phyloP scores from a whole-genome alignment of 352 stramenopile species.

The Globisporangium mamillatum region DNA sequence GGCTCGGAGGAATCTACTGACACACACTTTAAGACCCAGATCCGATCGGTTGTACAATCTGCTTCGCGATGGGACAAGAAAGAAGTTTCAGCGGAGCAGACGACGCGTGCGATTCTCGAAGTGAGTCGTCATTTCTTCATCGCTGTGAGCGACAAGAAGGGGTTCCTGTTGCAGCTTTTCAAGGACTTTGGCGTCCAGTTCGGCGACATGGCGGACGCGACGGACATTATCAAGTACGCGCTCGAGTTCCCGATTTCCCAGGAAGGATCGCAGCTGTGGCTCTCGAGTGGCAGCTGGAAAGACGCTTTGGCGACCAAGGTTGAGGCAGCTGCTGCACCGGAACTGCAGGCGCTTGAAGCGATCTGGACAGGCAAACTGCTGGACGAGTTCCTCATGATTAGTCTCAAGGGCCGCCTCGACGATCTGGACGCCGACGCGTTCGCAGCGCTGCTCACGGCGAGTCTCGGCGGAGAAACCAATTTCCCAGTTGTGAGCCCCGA shows the following conservation, averaged over 20 bases:
- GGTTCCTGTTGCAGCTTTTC: slow-evolving; percentile 68
- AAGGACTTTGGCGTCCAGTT: slow-evolving; percentile 67
- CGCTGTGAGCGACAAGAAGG: slow-evolving; percentile 52
- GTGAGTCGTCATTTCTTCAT: slow-evolving; percentile 53
- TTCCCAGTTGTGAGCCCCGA: slow-evolving; percentile 65
- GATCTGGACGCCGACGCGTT: slow-evolving; percentile 56
- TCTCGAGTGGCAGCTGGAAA: slow-evolving; percentile 60
- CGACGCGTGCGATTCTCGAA: slow-evolving; percentile 31
- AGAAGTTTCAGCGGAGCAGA: slow-evolving; percentile 15
- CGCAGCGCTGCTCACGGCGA: slow-evolving; percentile 43
- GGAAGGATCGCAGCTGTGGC: slow-evolving; percentile 40
- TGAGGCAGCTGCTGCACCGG: neutral
- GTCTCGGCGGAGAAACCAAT: slow-evolving; percentile 39
- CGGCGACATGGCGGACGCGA: slow-evolving; percentile 55
- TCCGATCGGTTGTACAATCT: slow-evolving; percentile 38
- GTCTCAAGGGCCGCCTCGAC: slow-evolving; percentile 68
- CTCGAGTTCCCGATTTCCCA: slow-evolving; percentile 54
- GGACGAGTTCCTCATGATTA: slow-evolving; percentile 81
- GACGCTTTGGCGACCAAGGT: slow-evolving; percentile 9
- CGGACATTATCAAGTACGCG: slow-evolving; percentile 51
- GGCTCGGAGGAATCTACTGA: slow-evolving; percentile 20
- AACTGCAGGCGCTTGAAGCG: slow-evolving; percentile 33
- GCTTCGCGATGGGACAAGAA: slow-evolving; percentile 33
- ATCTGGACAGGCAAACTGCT: slow-evolving; percentile 76
- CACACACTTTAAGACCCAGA: slow-evolving; percentile 44